Conservation (phyloP, 345 rosid species). For the Psidium friedrichsthalianum region DNA sequence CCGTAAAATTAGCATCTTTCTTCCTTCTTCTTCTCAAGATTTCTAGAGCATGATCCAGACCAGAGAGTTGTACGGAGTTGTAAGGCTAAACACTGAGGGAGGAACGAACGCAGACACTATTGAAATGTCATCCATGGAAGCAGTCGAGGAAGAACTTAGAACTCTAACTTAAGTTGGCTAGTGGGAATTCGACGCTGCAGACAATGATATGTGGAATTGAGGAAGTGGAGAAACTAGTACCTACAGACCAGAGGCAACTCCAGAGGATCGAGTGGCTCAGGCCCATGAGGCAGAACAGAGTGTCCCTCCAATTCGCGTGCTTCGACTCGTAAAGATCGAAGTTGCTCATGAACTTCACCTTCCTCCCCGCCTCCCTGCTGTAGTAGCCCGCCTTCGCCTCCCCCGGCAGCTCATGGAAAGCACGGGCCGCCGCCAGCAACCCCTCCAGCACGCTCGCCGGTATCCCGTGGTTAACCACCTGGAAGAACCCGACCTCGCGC, state of each 20-base stretch:
- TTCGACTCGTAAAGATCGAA: slow-evolving; percentile 8
- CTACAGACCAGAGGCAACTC: slow-evolving; percentile 9
- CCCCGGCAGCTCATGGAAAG: slow-evolving; percentile 17
- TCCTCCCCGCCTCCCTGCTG: slow-evolving; percentile 6
- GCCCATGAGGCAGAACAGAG: slow-evolving; percentile 3
- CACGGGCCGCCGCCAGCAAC: slow-evolving; percentile 12
- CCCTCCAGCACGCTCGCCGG: slow-evolving; percentile 3
- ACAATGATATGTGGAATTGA: background rate
- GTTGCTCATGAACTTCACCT: slow-evolving; percentile 23
- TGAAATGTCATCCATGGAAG: background rate
- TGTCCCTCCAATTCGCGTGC: slow-evolving; percentile 12
- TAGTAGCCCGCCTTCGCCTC: slow-evolving; percentile 15
- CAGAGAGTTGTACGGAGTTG: background rate
- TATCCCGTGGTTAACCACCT: slow-evolving; percentile 20
- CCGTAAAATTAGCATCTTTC: background rate
- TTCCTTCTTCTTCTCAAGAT: background rate
- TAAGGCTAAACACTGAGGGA: background rate
- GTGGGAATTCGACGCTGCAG: background rate
- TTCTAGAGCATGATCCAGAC: background rate
- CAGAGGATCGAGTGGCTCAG: slow-evolving; percentile 1
- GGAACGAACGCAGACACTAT: background rate
- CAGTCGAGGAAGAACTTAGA: background rate
- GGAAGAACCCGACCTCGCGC: slow-evolving; percentile 23
- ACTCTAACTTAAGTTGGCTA: background rate
- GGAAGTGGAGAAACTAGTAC: background rate